Percentiles rank a stretch among this genome's conserved stretches.
Conservation (phyloP, 2,329 filamentous ascomycete species). For the Fusarium sp. region DNA sequence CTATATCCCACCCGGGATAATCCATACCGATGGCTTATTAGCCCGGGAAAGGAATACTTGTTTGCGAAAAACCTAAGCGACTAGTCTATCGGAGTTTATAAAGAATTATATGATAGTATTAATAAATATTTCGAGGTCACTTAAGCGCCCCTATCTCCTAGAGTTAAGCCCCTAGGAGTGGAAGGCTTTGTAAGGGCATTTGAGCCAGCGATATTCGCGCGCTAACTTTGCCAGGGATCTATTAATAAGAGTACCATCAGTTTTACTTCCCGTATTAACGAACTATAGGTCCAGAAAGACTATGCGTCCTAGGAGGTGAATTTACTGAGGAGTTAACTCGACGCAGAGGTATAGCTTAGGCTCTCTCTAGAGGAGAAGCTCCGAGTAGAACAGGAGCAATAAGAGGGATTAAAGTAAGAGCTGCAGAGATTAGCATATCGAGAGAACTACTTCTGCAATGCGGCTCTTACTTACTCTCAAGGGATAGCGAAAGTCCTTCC, state of each 20-base stretch:
- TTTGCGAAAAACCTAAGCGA: slow-evolving; percentile 17
- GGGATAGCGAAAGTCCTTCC: slow-evolving; percentile 13
- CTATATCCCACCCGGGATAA: slow-evolving; percentile 2
- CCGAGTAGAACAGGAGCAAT: neutral
- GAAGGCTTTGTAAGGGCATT: neutral
- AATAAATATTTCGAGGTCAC: neutral
- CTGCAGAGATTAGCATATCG: neutral
- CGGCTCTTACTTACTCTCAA: slow-evolving; percentile 11
- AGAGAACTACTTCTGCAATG: slow-evolving; percentile 13
- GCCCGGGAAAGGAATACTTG: slow-evolving; percentile 10
- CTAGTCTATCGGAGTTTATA: slow-evolving; percentile 4
- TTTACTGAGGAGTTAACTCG: neutral
- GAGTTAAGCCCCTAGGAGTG: neutral
- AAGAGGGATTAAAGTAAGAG: neutral
- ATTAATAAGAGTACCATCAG: neutral
- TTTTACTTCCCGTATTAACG: neutral
- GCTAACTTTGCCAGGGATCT: neutral
- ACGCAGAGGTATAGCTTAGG: neutral
- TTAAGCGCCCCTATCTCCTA: neutral
- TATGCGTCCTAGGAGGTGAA: neutral
- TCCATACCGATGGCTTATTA: slow-evolving; percentile 8
- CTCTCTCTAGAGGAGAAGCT: slow-evolving; percentile 1
- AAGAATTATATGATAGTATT: neutral
- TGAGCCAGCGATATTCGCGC: neutral
- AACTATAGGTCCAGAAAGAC: slow-evolving; percentile 2